Base-by-base conservation (phyloP, 2,329 filamentous ascomycete species). In the Fusarium phyllophilum region DNA sequence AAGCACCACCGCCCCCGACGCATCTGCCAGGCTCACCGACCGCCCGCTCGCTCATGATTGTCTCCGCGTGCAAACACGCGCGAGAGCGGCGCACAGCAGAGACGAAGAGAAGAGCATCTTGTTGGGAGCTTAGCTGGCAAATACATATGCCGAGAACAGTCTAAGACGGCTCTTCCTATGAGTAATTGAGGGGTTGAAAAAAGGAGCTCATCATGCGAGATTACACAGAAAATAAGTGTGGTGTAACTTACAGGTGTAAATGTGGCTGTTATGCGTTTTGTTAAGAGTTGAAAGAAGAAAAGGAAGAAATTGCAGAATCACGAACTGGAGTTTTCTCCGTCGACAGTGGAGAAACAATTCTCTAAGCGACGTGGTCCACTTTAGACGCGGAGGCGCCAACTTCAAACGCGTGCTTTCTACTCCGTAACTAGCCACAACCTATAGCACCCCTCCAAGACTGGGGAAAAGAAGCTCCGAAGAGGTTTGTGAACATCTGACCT, bases 161-260 rank as follows among this genome's bases (percentile, higher is more conserved):
- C 83, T 85, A 79, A 85, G 82, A 85, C 83, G 83, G 83, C 83
- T 85, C 83, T 85, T 85, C 83, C 83, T 85, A 83, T 80, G 78
- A 80, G 76, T 58, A 74, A 76, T 77, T 73, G 72, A 79, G 83
- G 83, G 82, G 82, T 82, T 78, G 72, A 81, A 79, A 79, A 77
- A 82, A 80, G 78, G 72, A 79, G 78, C 77, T 83, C 83, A 85
- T 85, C 83, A 85, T 84, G 74, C 78, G 78, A 77, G 78, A 79
- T 76, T 70, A 56, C 48, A 54, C 24, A 33, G 56, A 45, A 36
- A 48, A 36, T 20, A 51, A 29, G 49, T 22, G 17, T n/a, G 26
- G 29, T 36, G 13, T 12, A 36, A 71, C 74, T 75, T 72, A 72
- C 68, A 29, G 56, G 33, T 48, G 31, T 48, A 52, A 24, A 54